Base-by-base conservation (phyloP, 768 basidiomycete species). In the Cystobasidiopsis lactophilus region DNA sequence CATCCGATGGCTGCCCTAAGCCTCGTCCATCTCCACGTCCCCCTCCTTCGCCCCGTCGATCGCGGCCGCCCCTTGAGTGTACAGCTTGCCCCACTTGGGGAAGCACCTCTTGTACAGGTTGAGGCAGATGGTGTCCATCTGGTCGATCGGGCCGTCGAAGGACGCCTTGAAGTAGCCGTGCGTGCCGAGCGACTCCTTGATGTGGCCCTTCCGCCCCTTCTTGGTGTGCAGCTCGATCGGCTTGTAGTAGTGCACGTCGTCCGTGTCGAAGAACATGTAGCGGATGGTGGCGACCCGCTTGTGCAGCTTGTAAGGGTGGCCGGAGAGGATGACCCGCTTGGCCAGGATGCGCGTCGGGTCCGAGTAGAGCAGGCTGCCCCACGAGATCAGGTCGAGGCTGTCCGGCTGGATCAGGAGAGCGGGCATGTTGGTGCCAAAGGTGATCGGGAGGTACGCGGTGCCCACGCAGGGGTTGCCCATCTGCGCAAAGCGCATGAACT, bases 41-140 rank as follows among this genome's bases (percentile, higher is more conserved):
- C 3, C 52, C 19, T 16, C 41, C 21, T 52, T 23, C 10, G 16
- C 48, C 35, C 11, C 35, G 33, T 43, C 9, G 30, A 5, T 27
- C 40, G 23, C 41, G 24, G n/a, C 21, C 19, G 43, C 21, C 23
- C 19, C 55, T 35, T 35, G 7, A 7, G 7, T 35, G 33, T 38
- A 46, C 26, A 52, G 19, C 13, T 21, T 69, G 45, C 77, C 72
- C 80, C 85, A 95, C 65, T 79, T 82, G 10, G 91, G 91, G 67
- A 76, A 95, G 52, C 88, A 79, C 39, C 93, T 74, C 69, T 96
- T 98, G 70, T 98, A 95, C 53, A 98, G 64, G 41, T 79, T 78
- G 80, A 96, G 81, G 66, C 88, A 93, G 52, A 95, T 75, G 16
- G 86, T 91, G 59, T 96, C 93, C 86, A 93, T 91, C 70, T 88